Conservation (phyloP, 768 basidiomycete genomes). For the Clathrus columnatus region DNA sequence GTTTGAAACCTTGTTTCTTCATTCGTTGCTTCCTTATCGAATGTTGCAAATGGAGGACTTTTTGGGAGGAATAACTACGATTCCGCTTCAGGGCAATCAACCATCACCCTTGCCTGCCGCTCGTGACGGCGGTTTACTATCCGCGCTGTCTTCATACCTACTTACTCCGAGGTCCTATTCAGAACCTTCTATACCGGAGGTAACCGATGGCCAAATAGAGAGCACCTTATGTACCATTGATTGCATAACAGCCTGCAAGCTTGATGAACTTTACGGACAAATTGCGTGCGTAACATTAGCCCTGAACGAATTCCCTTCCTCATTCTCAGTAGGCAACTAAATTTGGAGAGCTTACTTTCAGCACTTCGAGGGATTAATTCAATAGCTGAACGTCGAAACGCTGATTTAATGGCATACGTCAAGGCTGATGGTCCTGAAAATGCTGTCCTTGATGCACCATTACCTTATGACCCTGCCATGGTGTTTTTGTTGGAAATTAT, state of each 20-base stretch:
- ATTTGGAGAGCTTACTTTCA: conserved; percentile 70
- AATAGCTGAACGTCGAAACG: conserved; percentile 82
- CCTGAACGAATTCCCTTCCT: not conserved
- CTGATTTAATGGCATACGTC: conserved; percentile 49
- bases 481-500: conserved; percentile 93
- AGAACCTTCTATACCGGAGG: conserved; percentile 74
- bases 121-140: conserved; percentile 83
- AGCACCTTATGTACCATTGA: conserved; percentile 93
- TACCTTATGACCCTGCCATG: conserved; percentile 92
- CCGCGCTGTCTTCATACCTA: conserved; percentile 89
- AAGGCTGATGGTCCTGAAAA: conserved; percentile 14
- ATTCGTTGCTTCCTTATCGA: conserved; percentile 80
- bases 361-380: conserved; percentile 82
- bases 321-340: conserved; percentile 49
- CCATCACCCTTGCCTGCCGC: conserved; percentile 47
- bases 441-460: conserved; percentile 32
- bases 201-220: conserved; percentile 88
- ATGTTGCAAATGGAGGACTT: conserved; percentile 99
- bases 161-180: conserved; percentile 77
- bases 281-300: conserved; percentile 60
- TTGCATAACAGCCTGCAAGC: conserved; percentile 84
- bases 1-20: conserved; percentile 92
- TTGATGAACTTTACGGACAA: conserved; percentile 91
- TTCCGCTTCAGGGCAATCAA: conserved; percentile 75
- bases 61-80: conserved; percentile 87